Evolutionary conservation across 768 basidiomycete species (phyloP).

Genomic region (Daedaleopsis sinensis): DNA sequence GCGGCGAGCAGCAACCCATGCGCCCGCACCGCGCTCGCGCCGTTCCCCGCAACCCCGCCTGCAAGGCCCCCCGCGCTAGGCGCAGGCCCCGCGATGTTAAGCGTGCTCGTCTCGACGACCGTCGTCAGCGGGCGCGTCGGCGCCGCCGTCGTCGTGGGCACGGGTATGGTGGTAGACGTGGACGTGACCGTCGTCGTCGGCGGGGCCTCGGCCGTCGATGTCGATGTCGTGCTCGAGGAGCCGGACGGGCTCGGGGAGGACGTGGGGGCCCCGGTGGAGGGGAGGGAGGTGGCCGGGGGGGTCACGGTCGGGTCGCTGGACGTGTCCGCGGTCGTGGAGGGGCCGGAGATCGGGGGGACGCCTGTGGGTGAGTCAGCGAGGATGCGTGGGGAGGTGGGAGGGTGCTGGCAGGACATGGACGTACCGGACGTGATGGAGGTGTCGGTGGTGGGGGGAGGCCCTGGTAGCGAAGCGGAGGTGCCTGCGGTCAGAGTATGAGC

Average conservation of each 20-base stretch:
- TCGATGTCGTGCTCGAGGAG: constrained; percentile 9
- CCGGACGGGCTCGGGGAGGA: too few species aligned
- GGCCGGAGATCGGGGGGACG: neutral
- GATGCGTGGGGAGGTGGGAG: too few species aligned
- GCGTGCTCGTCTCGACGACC: constrained; percentile 13
- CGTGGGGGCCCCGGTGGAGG: neutral
- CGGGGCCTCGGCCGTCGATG: too few species aligned
- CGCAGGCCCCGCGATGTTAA: neutral
- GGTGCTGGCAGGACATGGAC: neutral
- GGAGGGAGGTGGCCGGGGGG: constrained; percentile 8
- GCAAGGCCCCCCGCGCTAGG: neutral
- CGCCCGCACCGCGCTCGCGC: neutral
- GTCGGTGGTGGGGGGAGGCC: neutral
- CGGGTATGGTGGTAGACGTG: too few species aligned
- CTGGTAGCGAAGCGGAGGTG: constrained; percentile 3
- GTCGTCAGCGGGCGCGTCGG: constrained; percentile 6
- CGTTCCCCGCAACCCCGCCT: neutral
- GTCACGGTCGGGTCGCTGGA: neutral
- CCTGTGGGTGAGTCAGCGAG: neutral
- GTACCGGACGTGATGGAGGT: constrained; percentile 16
- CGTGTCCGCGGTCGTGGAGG: constrained; percentile 2
- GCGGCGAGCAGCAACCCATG: neutral
- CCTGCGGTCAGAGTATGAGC: neutral
- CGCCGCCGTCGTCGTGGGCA: neutral
- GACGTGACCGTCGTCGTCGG: constrained; percentile 6